Conservation (phyloP, 2,329 filamentous ascomycete species). For the Bipolaris victoriae region DNA sequence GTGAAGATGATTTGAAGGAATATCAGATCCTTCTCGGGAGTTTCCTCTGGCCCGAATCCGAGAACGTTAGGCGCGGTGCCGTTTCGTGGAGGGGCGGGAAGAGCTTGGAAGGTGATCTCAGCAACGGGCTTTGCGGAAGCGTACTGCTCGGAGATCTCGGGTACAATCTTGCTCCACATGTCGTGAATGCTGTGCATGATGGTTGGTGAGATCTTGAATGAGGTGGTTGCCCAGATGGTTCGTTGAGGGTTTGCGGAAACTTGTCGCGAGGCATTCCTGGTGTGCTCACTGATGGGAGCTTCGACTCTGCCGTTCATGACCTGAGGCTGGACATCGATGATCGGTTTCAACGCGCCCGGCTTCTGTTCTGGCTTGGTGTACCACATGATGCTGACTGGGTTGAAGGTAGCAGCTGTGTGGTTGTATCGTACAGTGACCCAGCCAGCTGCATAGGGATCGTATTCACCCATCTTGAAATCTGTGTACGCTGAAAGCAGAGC, state of each 20-base stretch:
- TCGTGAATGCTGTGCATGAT: conserved; percentile 29
- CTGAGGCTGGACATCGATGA: conserved; percentile 24
- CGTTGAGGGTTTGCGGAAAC: conserved; percentile 19
- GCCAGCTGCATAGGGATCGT: conserved; percentile 33
- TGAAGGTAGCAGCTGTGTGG: conserved; percentile 21
- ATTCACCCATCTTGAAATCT: conserved; percentile 24
- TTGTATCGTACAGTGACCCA: conserved; percentile 35
- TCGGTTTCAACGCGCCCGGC: conserved; percentile 23
- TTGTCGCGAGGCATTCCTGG: conserved; percentile 28
- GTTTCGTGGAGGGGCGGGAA: conserved; percentile 23
- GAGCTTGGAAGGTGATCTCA: conserved; percentile 32
- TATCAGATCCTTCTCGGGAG: conserved; percentile 24
- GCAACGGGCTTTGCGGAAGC: conserved; percentile 22
- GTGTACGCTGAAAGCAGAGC: conserved; percentile 29
- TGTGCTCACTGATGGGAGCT: conserved; percentile 26
- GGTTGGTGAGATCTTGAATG: conserved; percentile 25
- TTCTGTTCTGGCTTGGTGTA: conserved; percentile 28
- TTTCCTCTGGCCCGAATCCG: conserved; percentile 22
- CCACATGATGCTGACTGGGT: conserved; percentile 31
- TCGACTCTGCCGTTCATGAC: conserved; percentile 24
- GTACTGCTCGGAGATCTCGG: conserved; percentile 20
- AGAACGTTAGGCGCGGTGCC: conserved; percentile 24
- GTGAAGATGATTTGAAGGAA: conserved; percentile 34
- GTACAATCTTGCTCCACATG: conserved; percentile 26
- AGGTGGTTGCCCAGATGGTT: conserved; percentile 36